Percentiles rank a stretch among this genome's conserved stretches.
Evolutionary conservation across 2,329 filamentous ascomycete species (phyloP).

Genomic region (Whalleya microplaca): DNA sequence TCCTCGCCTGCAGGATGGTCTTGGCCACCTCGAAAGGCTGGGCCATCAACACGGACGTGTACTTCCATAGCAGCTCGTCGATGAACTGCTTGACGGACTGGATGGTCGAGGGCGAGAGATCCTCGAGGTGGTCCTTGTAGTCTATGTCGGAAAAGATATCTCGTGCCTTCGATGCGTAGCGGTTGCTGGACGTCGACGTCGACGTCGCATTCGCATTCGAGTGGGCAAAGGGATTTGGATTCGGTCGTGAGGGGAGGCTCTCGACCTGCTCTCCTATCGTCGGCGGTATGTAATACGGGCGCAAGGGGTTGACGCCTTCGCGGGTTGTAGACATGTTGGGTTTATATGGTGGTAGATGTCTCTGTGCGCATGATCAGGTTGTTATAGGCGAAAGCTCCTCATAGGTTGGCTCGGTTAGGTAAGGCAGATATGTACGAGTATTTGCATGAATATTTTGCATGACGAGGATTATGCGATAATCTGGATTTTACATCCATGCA

Average conservation of each 20-base stretch:
- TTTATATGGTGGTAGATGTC: conserved; percentile 1
- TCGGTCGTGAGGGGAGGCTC: conserved; percentile 39
- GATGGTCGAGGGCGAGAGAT: conserved; percentile 73
- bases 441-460: conserved; percentile 15
- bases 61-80: conserved; percentile 89
- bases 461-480: conserved; percentile 13
- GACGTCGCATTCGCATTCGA: conserved; percentile 47
- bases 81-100: conserved; percentile 76
- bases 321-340: conserved; percentile 48
- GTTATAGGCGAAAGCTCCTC: not conserved
- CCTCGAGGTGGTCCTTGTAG: conserved; percentile 84
- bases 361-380: conserved; percentile 3
- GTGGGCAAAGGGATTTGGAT: conserved; percentile 52
- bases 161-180: conserved; percentile 69
- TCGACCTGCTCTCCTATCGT: conserved; percentile 63
- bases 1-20: conserved; percentile 80
- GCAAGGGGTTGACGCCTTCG: conserved; percentile 60
- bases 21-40: conserved; percentile 98
- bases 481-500: not conserved
- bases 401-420: conserved; percentile 1
- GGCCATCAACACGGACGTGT: conserved; percentile 83
- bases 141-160: conserved; percentile 89
- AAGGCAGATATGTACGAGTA: no score
- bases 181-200: no score
- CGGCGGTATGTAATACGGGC: conserved; percentile 66